Conservation (phyloP, 257 asterid species). For the Cordia subcordata region DNA sequence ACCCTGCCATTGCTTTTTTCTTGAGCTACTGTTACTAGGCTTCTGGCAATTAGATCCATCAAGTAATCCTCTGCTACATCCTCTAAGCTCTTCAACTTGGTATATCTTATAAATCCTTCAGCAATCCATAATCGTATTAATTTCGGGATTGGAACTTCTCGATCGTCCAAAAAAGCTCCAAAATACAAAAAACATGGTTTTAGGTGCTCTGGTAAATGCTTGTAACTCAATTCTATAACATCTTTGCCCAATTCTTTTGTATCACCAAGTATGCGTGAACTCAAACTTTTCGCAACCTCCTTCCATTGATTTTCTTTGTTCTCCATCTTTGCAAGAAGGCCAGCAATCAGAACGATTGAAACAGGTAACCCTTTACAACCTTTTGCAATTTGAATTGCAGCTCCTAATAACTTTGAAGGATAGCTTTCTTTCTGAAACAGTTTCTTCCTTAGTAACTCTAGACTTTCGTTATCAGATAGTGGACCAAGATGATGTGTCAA, state of each 20-base stretch:
- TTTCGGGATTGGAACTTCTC: not conserved
- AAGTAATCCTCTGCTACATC: slow-evolving; percentile 4
- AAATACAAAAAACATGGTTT: slow-evolving; percentile 4
- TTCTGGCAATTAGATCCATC: slow-evolving; percentile 4
- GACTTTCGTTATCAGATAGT: not conserved
- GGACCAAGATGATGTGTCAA: not conserved
- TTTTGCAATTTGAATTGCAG: not conserved
- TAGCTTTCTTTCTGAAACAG: not conserved
- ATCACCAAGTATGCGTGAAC: not conserved
- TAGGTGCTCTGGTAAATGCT: slow-evolving; percentile 4
- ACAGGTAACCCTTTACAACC: slow-evolving; percentile 11
- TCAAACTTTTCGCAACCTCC: not conserved
- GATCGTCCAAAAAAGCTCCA: slow-evolving; percentile 2
- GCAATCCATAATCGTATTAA: slow-evolving; percentile 11
- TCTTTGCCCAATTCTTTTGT: not conserved
- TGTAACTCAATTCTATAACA: slow-evolving; percentile 7
- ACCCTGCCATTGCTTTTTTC: not conserved
- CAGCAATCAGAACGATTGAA: slow-evolving; percentile 1
- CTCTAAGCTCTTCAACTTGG: not conserved
- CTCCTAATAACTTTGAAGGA: not conserved
- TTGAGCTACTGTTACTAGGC: slow-evolving; percentile 3
- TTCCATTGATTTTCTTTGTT: not conserved
- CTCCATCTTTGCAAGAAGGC: not conserved
- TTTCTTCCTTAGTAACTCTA: not conserved
- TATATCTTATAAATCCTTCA: slow-evolving; percentile 1